phyloP scores from a whole-genome alignment of 768 basidiomycete species.

The Brasilioporus rufonigricans region DNA sequence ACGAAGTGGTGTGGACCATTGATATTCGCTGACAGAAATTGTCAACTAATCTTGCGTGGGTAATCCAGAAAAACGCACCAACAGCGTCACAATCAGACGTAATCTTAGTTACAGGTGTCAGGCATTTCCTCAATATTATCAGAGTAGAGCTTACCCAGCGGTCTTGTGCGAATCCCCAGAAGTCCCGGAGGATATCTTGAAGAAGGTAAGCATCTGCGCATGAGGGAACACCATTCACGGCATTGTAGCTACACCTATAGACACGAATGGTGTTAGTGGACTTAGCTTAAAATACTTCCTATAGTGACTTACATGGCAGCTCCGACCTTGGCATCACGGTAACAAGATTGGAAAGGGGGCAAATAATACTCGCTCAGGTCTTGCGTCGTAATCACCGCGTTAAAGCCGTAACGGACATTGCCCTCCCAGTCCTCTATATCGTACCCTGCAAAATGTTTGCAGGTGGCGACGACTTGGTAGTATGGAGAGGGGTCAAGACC shows the following conservation, averaged over 20 bases:
- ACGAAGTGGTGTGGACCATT: conserved; percentile 49
- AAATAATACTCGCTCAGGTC: conserved; percentile 57
- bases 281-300: neutral
- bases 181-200: conserved; percentile 48
- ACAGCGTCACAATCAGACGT: conserved; percentile 57
- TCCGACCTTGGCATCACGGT: conserved; percentile 56
- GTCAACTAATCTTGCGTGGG: neutral
- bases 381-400: conserved; percentile 52
- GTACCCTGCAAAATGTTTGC: conserved; percentile 62
- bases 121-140: neutral
- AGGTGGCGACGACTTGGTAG: conserved; percentile 53
- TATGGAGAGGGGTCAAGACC: conserved; percentile 51
- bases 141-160: conserved; percentile 40
- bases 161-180: conserved; percentile 50
- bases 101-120: neutral
- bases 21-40: conserved; percentile 35
- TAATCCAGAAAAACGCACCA: neutral
- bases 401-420: conserved; percentile 46
- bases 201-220: conserved; percentile 55
- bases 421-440: conserved; percentile 59
- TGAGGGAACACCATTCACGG: conserved; percentile 58
- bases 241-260: conserved; percentile 52
- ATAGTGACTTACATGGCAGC: conserved; percentile 43
- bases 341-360: conserved; percentile 55
- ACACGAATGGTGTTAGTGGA: neutral